Evolutionary conservation across 2,329 filamentous ascomycete genomes (phyloP).

Genomic region (Epichloe bromicola): DNA sequence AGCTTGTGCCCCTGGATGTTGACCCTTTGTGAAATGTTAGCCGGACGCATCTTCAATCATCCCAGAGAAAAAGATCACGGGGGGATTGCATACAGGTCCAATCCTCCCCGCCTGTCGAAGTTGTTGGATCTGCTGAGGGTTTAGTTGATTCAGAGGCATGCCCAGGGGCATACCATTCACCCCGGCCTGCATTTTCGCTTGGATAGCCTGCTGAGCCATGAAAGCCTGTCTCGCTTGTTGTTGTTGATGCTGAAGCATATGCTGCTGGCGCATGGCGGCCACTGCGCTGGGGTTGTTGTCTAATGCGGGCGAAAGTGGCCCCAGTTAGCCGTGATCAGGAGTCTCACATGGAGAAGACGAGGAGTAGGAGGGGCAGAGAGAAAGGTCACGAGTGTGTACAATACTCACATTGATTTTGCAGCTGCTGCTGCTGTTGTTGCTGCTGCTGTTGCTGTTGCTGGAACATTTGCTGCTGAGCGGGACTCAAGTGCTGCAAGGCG

Average conservation of each 20-base stretch:
- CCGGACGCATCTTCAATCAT: background rate
- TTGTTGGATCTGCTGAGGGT: constrained; percentile 36
- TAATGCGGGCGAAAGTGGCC: constrained; percentile 8
- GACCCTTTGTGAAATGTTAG: constrained; percentile 11
- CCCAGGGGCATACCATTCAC: constrained; percentile 36
- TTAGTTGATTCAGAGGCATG: constrained; percentile 36
- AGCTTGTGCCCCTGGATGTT: constrained; percentile 21
- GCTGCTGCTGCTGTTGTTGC: constrained; percentile 30
- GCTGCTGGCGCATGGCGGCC: constrained; percentile 38
- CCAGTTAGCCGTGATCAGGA: background rate
- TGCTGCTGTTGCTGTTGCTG: constrained; percentile 36
- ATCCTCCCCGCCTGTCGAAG: constrained; percentile 30
- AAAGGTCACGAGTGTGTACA: background rate
- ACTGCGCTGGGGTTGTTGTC: constrained; percentile 25
- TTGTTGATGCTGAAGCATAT: constrained; percentile 44
- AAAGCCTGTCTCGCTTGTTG: constrained; percentile 37
- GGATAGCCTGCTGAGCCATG: constrained; percentile 41
- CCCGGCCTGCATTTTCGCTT: constrained; percentile 34
- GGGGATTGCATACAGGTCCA: constrained; percentile 25
- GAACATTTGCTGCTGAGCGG: constrained; percentile 44
- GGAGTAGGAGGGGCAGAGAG: background rate
- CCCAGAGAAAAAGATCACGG: background rate
- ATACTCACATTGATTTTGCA: constrained; percentile 23
- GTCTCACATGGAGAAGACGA: background rate
- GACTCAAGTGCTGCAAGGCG: constrained; percentile 59